Percentiles rank a stretch among this genome's conserved stretches.
Evolutionary conservation across 305 asterid species (phyloP).

Genomic region (Vinca major): DNA sequence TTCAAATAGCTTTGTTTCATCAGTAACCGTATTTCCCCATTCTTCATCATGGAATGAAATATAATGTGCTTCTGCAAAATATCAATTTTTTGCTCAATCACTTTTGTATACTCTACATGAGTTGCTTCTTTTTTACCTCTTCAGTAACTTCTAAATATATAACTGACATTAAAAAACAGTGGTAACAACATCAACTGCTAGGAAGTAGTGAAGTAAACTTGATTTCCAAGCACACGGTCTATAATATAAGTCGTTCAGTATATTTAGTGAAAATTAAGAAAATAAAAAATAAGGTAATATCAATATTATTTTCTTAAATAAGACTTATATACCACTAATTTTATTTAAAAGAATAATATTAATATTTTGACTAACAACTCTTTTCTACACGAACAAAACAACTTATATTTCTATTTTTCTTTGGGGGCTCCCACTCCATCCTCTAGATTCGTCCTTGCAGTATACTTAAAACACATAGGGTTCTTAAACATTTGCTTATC

Average conservation of each 20-base stretch:
- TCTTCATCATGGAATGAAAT: slow-evolving; percentile 63
- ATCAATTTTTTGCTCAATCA: neutral
- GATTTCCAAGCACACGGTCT: too few relatives aligned
- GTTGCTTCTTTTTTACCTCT: neutral
- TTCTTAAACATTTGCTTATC: too few relatives aligned
- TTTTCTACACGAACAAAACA: too few relatives aligned
- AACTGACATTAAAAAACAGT: neutral
- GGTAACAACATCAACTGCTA: neutral
- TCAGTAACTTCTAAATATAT: neutral
- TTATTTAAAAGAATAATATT: too few relatives aligned
- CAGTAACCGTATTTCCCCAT: slow-evolving; percentile 70
- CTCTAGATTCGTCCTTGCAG: too few relatives aligned
- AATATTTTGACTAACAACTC: too few relatives aligned
- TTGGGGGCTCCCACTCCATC: too few relatives aligned
- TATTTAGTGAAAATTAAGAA: neutral
- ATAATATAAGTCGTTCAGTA: neutral
- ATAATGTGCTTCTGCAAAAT: slow-evolving; percentile 49
- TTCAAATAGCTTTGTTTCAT: slow-evolving; percentile 60
- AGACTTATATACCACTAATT: too few relatives aligned
- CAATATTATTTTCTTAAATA: too few relatives aligned
- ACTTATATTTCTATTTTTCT: too few relatives aligned
- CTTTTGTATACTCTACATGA: neutral
- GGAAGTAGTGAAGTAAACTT: neutral
- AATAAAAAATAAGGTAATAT: too few relatives aligned
- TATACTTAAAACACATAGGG: too few relatives aligned